phyloP scores from a whole-genome alignment of 352 stramenopile species.

The Pilasporangium apinafurcum region DNA sequence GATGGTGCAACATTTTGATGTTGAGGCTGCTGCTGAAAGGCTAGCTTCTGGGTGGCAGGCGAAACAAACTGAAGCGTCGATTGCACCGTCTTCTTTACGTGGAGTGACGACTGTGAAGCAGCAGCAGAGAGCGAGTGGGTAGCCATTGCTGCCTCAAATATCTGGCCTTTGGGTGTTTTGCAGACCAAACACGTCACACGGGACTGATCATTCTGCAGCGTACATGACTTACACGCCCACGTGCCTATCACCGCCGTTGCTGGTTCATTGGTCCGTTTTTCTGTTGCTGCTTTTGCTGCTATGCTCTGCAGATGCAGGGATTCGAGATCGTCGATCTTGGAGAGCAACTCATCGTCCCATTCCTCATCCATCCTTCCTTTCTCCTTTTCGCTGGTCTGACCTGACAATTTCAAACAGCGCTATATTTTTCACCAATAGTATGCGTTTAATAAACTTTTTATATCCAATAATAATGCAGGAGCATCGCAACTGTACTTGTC shows the following conservation, averaged over 20 bases:
- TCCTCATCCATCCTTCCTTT: conserved; percentile 45
- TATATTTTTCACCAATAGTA: background rate
- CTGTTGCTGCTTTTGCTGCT: conserved; percentile 1
- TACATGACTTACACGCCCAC: conserved; percentile 58
- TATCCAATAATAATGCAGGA: too few relatives aligned
- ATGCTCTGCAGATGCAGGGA: conserved; percentile 21
- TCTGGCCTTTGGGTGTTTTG: conserved; percentile 31
- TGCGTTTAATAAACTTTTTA: too few relatives aligned
- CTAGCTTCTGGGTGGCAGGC: background rate
- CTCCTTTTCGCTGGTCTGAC: too few relatives aligned
- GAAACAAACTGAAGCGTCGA: conserved; percentile 52
- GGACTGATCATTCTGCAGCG: conserved; percentile 38
- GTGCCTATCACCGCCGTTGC: background rate
- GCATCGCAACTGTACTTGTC: too few relatives aligned
- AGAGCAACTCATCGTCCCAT: conserved; percentile 79
- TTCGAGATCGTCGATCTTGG: conserved; percentile 61
- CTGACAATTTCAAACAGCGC: background rate
- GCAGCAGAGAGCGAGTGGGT: background rate
- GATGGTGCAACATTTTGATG: background rate
- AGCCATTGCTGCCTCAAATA: conserved; percentile 7
- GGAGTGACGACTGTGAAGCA: background rate
- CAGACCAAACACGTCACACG: conserved; percentile 42
- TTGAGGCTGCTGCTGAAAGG: background rate
- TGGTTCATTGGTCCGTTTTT: conserved; percentile 10
- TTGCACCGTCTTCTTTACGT: conserved; percentile 43